These are phyloP conservation scores for Jamesozyma rosinii DNA, from an alignment of 805 yeast genomes.

Conservation along the genomic window DNA sequence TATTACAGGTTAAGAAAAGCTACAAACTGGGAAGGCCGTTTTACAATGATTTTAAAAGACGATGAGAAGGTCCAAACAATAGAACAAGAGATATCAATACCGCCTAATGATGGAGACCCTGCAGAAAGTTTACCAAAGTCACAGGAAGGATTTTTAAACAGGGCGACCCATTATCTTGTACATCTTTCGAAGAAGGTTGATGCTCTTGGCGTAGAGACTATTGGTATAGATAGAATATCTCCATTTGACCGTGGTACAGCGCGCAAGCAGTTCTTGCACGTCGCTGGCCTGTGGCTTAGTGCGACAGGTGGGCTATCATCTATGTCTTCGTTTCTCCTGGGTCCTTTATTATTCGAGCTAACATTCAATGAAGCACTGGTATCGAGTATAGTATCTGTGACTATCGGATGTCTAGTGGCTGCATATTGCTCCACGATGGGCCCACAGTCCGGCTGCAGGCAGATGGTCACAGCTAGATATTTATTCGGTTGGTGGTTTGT, in stretches of 20 bases:
- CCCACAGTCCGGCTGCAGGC: conserved; percentile 82
- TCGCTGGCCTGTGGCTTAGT: conserved; percentile 71
- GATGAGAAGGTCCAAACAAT: not conserved
- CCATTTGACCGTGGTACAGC: conserved; percentile 54
- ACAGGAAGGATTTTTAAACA: not conserved
- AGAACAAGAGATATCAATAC: not conserved
- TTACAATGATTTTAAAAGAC: not conserved
- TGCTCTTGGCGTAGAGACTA: conserved; percentile 55
- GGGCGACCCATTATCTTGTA: not conserved
- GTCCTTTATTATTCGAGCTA: conserved; percentile 61
- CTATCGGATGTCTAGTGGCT: conserved; percentile 66
- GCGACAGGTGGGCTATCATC: conserved; percentile 86
- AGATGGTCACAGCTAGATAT: conserved; percentile 74
- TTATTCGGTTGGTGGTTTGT: conserved; percentile 83
- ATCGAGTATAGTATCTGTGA: conserved; percentile 53
- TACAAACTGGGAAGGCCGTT: not conserved
- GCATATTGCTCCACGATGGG: conserved; percentile 84
- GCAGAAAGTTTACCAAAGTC: not conserved
- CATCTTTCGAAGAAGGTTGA: conserved; percentile 41
- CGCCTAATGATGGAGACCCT: not conserved
- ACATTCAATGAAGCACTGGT: conserved; percentile 57
- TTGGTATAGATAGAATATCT: conserved; percentile 70
- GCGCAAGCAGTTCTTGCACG: conserved; percentile 35
- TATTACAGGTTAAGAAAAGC: too few species aligned
- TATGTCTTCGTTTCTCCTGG: conserved; percentile 73